Evolutionary conservation across 495 filamentous ascomycete species (phyloP), one percentile per base, ranked within the genome.

Genomic region (Paragyromitra xinjiangensis): DNA sequence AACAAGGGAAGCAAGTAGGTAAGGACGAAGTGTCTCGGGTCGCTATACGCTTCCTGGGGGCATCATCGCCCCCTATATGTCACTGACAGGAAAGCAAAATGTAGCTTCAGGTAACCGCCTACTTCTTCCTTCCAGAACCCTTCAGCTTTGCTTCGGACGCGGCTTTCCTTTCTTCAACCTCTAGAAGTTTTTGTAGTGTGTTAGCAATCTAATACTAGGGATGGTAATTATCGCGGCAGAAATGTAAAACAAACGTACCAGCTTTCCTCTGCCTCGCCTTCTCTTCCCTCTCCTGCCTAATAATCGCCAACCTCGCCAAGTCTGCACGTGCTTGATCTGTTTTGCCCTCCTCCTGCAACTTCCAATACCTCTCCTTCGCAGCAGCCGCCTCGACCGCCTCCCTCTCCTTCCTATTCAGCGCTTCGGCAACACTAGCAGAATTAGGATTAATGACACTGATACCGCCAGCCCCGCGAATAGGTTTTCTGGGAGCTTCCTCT

Each of bases 271-370:
- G 87, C 83, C 84, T 90, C 80, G 93, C 88, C 83, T 97, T 95
- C 37, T 91, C 91, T 83, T 95, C 95, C 45, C 95, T 88, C 86
- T 92, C 91, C 87, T 97, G 92, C 29, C 90, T 87, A 69, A 99
- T 92, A 64, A 94, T 80, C 78, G 86, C 88, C 82, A 99, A 83
- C 66, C 95, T 86, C 64, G 92, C 95, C 81, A 98, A 80, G 86
- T 99, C 95, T n/a, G 93, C 90, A 79, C 91, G 92, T 24, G 95
- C 95, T 86, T 98, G 93, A 68, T 99, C 96, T 50, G 95, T 98
- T 88, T 98, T 98, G 69, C 95, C 95, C 80, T 93, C 93, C 70
- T 93, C 93, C 80, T 99, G 95, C 78, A 98, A 83, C 87, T 98
- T 97, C 88, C 91, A 88, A 81, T 97, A 98, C 67, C 91, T 87